Percentiles rank a stretch among this genome's conserved stretches.
These are phyloP conservation scores for Adenanthera pavonina DNA, from an alignment of 306 rosid genomes.

Conservation along the genomic window DNA sequence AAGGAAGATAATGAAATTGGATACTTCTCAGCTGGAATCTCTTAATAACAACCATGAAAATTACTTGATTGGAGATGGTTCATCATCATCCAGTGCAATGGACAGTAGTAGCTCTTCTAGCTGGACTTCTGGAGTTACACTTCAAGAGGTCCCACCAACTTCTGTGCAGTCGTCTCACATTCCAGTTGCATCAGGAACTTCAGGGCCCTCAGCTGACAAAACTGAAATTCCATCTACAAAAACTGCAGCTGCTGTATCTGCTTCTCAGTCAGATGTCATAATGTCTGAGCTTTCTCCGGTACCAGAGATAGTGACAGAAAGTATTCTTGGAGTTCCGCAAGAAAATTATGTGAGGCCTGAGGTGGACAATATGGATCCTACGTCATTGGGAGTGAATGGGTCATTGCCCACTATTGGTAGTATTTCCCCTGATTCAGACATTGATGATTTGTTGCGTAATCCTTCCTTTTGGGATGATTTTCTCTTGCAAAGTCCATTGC, in stretches of 20 bases:
- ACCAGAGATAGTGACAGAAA: conserved; percentile 58
- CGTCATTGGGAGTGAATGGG: conserved; percentile 53
- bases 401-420: conserved; percentile 59
- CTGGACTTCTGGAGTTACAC: conserved; percentile 71
- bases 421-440: conserved; percentile 63
- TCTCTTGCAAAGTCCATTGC: conserved; percentile 55
- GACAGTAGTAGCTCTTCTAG: conserved; percentile 71
- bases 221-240: conserved; percentile 59
- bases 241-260: conserved; percentile 53
- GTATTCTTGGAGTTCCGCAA: conserved; percentile 54
- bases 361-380: conserved; percentile 49
- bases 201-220: conserved; percentile 48
- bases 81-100: conserved; percentile 56
- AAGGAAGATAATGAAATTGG: conserved; percentile 75
- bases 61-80: conserved; percentile 64
- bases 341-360: conserved; percentile 58
- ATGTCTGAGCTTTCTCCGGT: conserved; percentile 73
- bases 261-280: conserved; percentile 55
- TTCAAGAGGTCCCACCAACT: conserved; percentile 78
- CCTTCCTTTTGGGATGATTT: conserved; percentile 66
- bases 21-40: conserved; percentile 68
- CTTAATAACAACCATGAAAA: conserved; percentile 50
- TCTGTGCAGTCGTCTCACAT: conserved; percentile 57
- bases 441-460: conserved; percentile 69
- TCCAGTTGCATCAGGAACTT: conserved; percentile 45